Evolutionary conservation across 192 early-diverging fungal species (phyloP).

Genomic region (Gigaspora rosea): DNA sequence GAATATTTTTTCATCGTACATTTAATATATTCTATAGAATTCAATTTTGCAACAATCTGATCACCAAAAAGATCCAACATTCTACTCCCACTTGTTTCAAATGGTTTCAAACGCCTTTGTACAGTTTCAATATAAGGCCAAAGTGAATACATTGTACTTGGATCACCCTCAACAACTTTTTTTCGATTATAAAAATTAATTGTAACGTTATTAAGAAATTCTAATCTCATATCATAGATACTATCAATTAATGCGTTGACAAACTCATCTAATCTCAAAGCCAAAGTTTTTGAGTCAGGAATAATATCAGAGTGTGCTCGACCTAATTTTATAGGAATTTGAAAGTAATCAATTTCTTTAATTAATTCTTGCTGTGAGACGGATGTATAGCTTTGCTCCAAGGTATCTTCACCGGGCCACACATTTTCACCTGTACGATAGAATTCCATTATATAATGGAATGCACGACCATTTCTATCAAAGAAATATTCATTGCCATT

Average conservation of each 20-base stretch:
- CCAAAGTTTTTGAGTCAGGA: background rate
- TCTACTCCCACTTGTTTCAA: background rate
- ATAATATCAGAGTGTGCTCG: background rate
- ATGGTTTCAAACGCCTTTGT: background rate
- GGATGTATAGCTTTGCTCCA: background rate
- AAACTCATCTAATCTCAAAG: background rate
- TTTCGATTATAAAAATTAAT: slow-evolving; percentile 1
- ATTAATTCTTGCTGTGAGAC: background rate
- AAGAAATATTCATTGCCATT: background rate
- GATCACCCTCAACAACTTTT: background rate
- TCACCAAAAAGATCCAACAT: background rate
- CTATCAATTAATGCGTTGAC: background rate
- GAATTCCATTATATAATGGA: background rate
- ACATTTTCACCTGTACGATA: background rate
- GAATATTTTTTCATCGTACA: background rate
- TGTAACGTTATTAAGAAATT: background rate
- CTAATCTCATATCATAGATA: background rate
- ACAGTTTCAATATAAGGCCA: background rate
- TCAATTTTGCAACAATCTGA: background rate
- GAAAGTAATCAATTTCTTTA: background rate
- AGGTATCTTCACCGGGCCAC: background rate
- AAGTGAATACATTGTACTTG: background rate
- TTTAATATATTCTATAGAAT: background rate
- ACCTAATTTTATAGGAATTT: background rate
- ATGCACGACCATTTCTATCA: background rate